phyloP scores from a whole-genome alignment of 306 rosid species.

The Pachyrhizus erosus region DNA sequence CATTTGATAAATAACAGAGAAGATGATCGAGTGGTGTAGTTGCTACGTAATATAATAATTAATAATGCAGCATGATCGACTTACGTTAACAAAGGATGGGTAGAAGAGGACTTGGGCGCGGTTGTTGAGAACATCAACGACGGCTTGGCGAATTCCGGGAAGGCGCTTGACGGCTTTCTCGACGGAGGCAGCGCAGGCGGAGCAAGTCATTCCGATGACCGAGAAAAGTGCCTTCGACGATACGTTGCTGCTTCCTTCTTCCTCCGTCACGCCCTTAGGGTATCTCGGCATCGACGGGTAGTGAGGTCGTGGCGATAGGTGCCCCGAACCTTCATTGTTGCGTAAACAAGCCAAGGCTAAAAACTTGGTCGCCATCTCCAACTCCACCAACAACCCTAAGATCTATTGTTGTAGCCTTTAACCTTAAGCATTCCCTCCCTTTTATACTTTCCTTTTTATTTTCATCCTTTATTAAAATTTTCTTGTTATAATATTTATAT shows the following conservation, averaged over 20 bases:
- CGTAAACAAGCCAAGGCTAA: constrained; percentile 54
- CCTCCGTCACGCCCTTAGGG: constrained; percentile 50
- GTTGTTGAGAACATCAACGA: constrained; percentile 69
- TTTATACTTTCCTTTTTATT: not conserved
- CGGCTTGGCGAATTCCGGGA: constrained; percentile 68
- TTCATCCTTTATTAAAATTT: not conserved
- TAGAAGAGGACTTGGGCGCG: constrained; percentile 66
- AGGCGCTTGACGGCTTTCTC: constrained; percentile 77
- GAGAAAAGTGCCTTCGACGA: constrained; percentile 54
- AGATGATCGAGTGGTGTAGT: too few relatives aligned
- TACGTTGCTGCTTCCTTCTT: not conserved
- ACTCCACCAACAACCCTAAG: not conserved
- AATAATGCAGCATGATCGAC: too few relatives aligned
- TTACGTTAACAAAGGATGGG: constrained; percentile 63
- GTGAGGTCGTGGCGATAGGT: constrained; percentile 51
- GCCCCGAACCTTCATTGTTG: not conserved
- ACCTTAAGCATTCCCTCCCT: not conserved
- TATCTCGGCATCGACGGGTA: constrained; percentile 74
- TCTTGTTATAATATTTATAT: not conserved
- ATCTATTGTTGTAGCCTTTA: not conserved
- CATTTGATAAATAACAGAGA: too few relatives aligned
- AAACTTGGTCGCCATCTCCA: constrained; percentile 53
- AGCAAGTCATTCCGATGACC: constrained; percentile 72
- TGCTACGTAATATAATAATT: too few relatives aligned
- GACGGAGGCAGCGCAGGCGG: constrained; percentile 73